Evolutionary conservation across 495 filamentous ascomycete genomes (phyloP).

Genomic region (Xylaria grammica): DNA sequence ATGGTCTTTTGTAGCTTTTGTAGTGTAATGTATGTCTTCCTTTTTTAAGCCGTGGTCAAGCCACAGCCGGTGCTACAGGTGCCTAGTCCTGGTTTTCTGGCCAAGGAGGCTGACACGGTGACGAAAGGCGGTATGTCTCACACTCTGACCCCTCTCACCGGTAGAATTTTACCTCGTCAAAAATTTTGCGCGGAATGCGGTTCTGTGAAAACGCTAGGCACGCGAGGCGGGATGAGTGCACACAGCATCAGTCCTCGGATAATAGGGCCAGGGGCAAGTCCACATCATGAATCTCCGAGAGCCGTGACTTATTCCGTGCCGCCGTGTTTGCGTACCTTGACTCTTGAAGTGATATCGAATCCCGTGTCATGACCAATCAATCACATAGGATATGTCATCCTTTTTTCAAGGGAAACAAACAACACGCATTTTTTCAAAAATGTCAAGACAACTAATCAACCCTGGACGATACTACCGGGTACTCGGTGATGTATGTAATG

Average conservation of each 20-base stretch:
- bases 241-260: too few species aligned
- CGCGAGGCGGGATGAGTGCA: background rate
- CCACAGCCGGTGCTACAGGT: conserved; percentile 9
- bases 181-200: too few species aligned
- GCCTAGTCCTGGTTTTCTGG: background rate
- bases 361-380: background rate
- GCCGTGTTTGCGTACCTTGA: background rate
- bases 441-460: too few species aligned
- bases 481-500: background rate
- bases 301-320: background rate
- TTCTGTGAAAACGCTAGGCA: background rate
- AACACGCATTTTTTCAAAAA: too few species aligned
- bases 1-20: background rate
- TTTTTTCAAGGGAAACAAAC: background rate
- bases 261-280: too few species aligned
- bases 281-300: background rate
- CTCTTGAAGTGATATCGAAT: background rate
- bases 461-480: too few species aligned
- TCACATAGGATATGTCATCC: background rate
- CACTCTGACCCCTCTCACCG: background rate
- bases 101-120: conserved; percentile 1
- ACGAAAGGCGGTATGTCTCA: background rate
- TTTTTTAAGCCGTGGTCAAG: background rate
- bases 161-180: too few species aligned
- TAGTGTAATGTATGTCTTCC: background rate